These are phyloP conservation scores for Rhizoctonia solani DNA, from an alignment of 1,284 basidiomycete species.

Conservation along the genomic window DNA sequence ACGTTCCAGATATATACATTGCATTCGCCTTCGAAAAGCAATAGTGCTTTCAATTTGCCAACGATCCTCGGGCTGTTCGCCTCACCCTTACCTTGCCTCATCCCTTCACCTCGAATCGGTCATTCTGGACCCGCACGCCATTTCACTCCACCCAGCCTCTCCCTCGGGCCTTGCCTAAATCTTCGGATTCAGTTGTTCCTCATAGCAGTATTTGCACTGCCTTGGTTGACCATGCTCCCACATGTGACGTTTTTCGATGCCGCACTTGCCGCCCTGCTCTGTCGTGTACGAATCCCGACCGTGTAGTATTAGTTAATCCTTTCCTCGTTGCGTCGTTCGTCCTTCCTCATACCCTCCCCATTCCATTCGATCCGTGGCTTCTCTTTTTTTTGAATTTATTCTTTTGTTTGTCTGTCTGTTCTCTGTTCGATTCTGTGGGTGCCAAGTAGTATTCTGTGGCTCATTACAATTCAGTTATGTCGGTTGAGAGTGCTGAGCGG, in stretches of 20 bases:
- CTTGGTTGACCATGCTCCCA: too few species aligned
- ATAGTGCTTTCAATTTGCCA: slow-evolving; percentile 39
- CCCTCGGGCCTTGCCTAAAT: too few species aligned
- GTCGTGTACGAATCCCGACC: slow-evolving; percentile 12
- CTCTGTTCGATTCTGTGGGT: too few species aligned
- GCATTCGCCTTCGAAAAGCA: slow-evolving; percentile 81
- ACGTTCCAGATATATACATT: slow-evolving; percentile 71
- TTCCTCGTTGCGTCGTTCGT: background rate
- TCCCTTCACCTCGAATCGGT: background rate
- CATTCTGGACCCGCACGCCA: too few species aligned
- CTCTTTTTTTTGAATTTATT: background rate
- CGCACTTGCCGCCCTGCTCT: background rate
- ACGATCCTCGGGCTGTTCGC: background rate
- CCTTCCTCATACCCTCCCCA: background rate
- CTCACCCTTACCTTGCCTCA: background rate
- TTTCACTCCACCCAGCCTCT: background rate
- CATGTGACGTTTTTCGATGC: too few species aligned
- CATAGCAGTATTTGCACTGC: too few species aligned
- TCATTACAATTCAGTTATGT: too few species aligned
- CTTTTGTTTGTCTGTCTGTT: too few species aligned
- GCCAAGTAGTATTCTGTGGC: too few species aligned
- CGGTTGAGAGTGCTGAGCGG: too few species aligned
- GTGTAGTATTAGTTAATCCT: slow-evolving; percentile 29
- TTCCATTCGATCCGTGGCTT: background rate
- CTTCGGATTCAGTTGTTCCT: too few species aligned